These are phyloP conservation scores for Rosa rugosa DNA, from an alignment of 306 rosid species.

Conservation along the genomic window DNA sequence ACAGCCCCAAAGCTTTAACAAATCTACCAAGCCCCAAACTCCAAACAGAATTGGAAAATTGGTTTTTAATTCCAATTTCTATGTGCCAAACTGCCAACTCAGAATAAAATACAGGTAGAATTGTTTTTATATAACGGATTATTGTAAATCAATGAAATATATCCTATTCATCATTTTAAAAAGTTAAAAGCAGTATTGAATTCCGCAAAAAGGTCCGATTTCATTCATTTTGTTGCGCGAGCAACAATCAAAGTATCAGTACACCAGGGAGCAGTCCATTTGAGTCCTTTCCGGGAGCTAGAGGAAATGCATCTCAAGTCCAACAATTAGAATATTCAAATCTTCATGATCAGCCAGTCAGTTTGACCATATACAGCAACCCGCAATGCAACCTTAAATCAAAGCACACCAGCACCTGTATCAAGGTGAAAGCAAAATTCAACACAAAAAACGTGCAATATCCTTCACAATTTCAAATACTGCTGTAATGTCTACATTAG, in stretches of 20 bases:
- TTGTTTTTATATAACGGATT: not conserved
- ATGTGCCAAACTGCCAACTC: not conserved
- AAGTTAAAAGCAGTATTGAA: constrained; percentile 16
- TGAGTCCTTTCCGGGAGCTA: not conserved
- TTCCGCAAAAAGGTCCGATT: constrained; percentile 15
- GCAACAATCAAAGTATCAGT: constrained; percentile 19
- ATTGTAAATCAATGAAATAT: constrained; percentile 23
- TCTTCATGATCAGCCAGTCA: constrained; percentile 27
- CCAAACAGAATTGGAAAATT: not conserved
- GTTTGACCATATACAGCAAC: constrained; percentile 33
- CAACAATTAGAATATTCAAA: constrained; percentile 7
- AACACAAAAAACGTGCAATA: not conserved
- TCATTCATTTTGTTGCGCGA: constrained; percentile 23
- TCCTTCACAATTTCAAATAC: not conserved
- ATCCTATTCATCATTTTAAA: not conserved
- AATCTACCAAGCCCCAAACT: not conserved
- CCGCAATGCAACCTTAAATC: constrained; percentile 19
- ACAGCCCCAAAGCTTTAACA: not conserved
- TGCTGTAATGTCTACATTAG: not conserved
- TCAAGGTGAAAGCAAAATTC: not conserved
- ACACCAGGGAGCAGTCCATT: constrained; percentile 23
- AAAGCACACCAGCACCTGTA: constrained; percentile 37
- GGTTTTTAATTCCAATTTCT: not conserved
- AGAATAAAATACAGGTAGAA: not conserved
- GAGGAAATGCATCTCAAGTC: constrained; percentile 1